A percentile compares a stretch with the other conserved stretches of the same genome.
phyloP scores from a whole-genome alignment of 768 basidiomycete genomes.

The Clitopilus passeckerianus region DNA sequence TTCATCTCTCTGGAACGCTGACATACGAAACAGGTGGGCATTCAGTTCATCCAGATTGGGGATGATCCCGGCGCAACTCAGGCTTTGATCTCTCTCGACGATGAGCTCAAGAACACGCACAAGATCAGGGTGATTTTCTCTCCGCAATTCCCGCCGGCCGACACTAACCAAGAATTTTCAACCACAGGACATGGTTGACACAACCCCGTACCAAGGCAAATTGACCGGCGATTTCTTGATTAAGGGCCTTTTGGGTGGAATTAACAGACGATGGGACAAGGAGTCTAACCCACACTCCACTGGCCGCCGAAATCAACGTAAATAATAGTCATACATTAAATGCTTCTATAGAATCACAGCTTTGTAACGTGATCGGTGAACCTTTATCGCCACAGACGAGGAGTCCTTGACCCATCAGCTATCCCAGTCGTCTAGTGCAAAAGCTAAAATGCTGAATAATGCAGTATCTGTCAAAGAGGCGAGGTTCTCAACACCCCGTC shows the following conservation, averaged over 20 bases:
- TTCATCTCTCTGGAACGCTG: not conserved
- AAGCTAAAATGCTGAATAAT: constrained; percentile 68
- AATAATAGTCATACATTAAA: not conserved
- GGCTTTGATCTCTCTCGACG: constrained; percentile 53
- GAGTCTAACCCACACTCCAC: not conserved
- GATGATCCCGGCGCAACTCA: constrained; percentile 28
- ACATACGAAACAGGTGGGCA: constrained; percentile 40
- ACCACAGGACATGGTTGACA: constrained; percentile 67
- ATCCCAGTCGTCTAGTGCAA: constrained; percentile 80
- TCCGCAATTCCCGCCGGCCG: not conserved
- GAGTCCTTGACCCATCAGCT: constrained; percentile 18
- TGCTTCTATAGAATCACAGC: too few species aligned
- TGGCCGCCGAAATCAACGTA: not conserved
- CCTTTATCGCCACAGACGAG: too few species aligned
- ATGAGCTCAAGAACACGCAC: constrained; percentile 38
- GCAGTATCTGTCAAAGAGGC: constrained; percentile 56
- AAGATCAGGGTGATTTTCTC: constrained; percentile 36
- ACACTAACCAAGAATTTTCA: not conserved
- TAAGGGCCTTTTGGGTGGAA: constrained; percentile 64
- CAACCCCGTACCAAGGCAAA: constrained; percentile 44
- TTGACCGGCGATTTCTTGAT: constrained; percentile 45
- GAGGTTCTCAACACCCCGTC: constrained; percentile 65
- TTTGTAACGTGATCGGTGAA: too few species aligned
- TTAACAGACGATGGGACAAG: constrained; percentile 40
- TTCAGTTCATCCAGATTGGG: constrained; percentile 75